Conservation (phyloP, 306 rosid species). For the Carpinus fangiana region DNA sequence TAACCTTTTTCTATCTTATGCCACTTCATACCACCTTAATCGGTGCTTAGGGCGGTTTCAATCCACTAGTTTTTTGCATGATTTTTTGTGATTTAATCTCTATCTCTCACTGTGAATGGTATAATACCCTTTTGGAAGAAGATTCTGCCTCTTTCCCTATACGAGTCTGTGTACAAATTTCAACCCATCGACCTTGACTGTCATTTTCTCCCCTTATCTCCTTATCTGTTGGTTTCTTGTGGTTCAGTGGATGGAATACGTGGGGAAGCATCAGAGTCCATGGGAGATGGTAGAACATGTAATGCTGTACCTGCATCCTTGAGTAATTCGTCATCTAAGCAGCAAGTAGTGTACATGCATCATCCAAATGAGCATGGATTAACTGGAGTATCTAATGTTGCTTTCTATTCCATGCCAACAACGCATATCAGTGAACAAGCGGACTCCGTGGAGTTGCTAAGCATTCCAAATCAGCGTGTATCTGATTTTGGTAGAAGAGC, state of each 20-base stretch:
- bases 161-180: not conserved
- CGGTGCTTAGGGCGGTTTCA: not conserved
- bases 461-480: conserved; percentile 1
- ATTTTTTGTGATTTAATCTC: too few relatives aligned
- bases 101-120: not conserved
- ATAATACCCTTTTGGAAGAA: not conserved
- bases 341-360: conserved; percentile 22
- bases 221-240: conserved; percentile 31
- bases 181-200: not conserved
- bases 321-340: conserved; percentile 40
- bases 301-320: conserved; percentile 25
- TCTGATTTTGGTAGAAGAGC: conserved; percentile 31
- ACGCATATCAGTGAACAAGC: conserved; percentile 40
- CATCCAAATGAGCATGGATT: conserved; percentile 33
- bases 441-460: conserved; percentile 32
- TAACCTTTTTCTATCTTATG: not conserved
- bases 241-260: conserved; percentile 40
- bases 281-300: conserved; percentile 33
- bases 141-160: not conserved
- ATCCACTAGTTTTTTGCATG: not conserved
- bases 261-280: conserved; percentile 35
- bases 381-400: conserved; percentile 32
- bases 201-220: conserved; percentile 1
- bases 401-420: conserved; percentile 49
- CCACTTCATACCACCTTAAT: not conserved